phyloP scores from a whole-genome alignment of 2,329 filamentous ascomycete genomes.

The Trichoderma sp. region DNA sequence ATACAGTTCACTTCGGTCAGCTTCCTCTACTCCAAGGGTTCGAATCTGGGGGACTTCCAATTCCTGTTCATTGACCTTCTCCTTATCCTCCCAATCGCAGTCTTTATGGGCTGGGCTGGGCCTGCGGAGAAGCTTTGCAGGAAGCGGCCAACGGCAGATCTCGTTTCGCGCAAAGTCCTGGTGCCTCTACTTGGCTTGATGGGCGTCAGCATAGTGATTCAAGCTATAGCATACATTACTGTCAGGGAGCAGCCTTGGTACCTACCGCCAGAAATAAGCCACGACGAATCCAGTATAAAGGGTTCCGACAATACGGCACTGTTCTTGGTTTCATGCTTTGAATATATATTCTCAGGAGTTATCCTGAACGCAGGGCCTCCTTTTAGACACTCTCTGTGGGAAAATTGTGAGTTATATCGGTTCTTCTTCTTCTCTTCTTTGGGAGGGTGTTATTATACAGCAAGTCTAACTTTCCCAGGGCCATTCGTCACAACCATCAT shows the following conservation, averaged over 20 bases:
- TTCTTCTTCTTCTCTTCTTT: too few relatives aligned
- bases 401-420: constrained; percentile 67
- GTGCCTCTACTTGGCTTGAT: constrained; percentile 90
- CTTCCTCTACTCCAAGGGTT: constrained; percentile 91
- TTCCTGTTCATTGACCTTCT: constrained; percentile 94
- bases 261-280: constrained; percentile 74
- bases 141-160: constrained; percentile 87
- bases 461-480: constrained; percentile 49
- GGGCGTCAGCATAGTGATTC: constrained; percentile 73
- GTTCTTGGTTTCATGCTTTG: constrained; percentile 88
- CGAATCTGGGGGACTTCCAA: constrained; percentile 95
- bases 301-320: constrained; percentile 94
- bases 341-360: constrained; percentile 89
- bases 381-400: constrained; percentile 76
- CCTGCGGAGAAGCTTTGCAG: constrained; percentile 74
- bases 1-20: constrained; percentile 98
- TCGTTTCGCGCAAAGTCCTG: constrained; percentile 90
- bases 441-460: neutral
- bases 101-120: constrained; percentile 98
- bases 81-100: constrained; percentile 91
- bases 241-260: constrained; percentile 86
- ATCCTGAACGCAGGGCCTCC: constrained; percentile 90
- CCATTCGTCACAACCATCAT: constrained; percentile 82
- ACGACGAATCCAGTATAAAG: constrained; percentile 77
- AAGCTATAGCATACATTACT: constrained; percentile 70